phyloP scores from a whole-genome alignment of 306 rosid genomes.

The Inga laurina region DNA sequence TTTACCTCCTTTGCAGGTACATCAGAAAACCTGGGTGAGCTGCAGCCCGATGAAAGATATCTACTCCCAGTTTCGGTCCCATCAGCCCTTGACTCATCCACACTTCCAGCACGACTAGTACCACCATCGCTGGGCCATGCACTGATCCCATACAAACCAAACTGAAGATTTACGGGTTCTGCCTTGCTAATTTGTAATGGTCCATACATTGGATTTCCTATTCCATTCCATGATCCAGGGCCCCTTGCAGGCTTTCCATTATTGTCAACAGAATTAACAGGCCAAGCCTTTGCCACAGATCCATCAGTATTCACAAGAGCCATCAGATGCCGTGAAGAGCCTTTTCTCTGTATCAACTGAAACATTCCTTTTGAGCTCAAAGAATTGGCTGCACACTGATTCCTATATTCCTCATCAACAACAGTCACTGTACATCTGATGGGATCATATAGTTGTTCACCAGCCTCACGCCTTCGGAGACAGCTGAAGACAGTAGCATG shows the following conservation, averaged over 20 bases:
- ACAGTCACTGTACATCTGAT: constrained; percentile 58
- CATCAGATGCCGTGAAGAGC: constrained; percentile 80
- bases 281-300: constrained; percentile 90
- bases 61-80: constrained; percentile 71
- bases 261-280: constrained; percentile 66
- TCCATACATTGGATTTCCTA: constrained; percentile 51
- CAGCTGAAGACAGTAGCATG: constrained; percentile 89
- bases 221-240: constrained; percentile 42
- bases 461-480: constrained; percentile 78
- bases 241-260: constrained; percentile 62
- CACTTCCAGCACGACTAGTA: constrained; percentile 74
- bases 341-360: constrained; percentile 82
- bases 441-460: constrained; percentile 71
- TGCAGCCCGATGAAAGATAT: constrained; percentile 72
- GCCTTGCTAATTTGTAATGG: constrained; percentile 56
- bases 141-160: constrained; percentile 82
- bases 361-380: constrained; percentile 87
- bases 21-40: constrained; percentile 74
- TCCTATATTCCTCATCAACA: constrained; percentile 82
- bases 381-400: constrained; percentile 80
- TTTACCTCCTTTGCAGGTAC: constrained; percentile 75
- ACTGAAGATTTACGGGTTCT: constrained; percentile 79
- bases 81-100: constrained; percentile 76
- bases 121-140: constrained; percentile 86
- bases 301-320: constrained; percentile 88